Percentiles rank a stretch among this genome's conserved stretches.
phyloP scores from a whole-genome alignment of 2,329 filamentous ascomycete genomes.

The Alternaria burnsii region DNA sequence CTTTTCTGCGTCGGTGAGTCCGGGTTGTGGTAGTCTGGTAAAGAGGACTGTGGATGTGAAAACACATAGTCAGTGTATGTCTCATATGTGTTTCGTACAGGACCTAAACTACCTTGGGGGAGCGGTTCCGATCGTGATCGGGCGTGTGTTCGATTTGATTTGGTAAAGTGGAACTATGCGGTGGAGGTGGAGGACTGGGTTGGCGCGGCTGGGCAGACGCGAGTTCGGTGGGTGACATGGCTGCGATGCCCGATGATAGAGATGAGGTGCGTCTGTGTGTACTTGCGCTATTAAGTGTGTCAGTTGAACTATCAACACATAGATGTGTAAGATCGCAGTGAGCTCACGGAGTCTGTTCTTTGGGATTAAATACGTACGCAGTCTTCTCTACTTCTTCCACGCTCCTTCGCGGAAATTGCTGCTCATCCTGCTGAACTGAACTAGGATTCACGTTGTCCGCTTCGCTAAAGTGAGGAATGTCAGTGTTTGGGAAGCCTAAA shows the following conservation, averaged over 20 bases:
- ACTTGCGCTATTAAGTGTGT: neutral
- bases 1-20: constrained; percentile 10
- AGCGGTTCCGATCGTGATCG: constrained; percentile 5
- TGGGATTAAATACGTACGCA: constrained; percentile 5
- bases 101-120: neutral
- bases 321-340: neutral
- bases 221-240: neutral
- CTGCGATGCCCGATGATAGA: constrained; percentile 4
- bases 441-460: neutral
- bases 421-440: neutral
- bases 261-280: constrained; percentile 3
- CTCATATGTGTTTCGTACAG: neutral
- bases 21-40: constrained; percentile 10
- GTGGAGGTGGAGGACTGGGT: neutral
- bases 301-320: neutral
- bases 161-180: constrained; percentile 7
- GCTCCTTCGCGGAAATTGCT: neutral
- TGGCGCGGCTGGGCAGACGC: constrained; percentile 2
- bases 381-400: constrained; percentile 9
- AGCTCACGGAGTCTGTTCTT: neutral
- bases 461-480: neutral
- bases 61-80: neutral
- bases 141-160: constrained; percentile 4
- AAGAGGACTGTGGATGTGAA: neutral
- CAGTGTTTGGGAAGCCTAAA: neutral